These are phyloP conservation scores for Ophiostoma sp. DNA, from an alignment of 2,329 filamentous ascomycete genomes.

Conservation along the genomic window DNA sequence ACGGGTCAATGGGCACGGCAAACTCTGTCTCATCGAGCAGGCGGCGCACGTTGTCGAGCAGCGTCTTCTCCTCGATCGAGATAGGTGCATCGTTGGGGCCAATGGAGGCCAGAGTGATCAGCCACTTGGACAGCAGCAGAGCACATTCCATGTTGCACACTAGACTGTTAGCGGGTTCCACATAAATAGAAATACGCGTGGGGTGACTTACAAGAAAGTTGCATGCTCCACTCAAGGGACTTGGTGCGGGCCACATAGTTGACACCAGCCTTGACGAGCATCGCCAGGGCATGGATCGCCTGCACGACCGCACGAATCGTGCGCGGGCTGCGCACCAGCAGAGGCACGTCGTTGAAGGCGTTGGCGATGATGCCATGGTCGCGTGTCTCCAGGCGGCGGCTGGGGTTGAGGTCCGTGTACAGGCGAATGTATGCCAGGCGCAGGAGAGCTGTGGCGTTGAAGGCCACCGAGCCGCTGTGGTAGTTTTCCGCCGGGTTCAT, in stretches of 20 bases:
- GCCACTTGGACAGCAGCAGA: slow-evolving; percentile 61
- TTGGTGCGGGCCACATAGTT: slow-evolving; percentile 63
- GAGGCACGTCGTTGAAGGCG: slow-evolving; percentile 59
- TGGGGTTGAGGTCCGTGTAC: slow-evolving; percentile 64
- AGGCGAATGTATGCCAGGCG: slow-evolving; percentile 64
- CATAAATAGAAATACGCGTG: no score
- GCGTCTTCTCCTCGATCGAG: slow-evolving; percentile 53
- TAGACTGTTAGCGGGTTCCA: slow-evolving; percentile 33
- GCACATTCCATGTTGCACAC: slow-evolving; percentile 65
- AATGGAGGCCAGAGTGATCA: slow-evolving; percentile 56
- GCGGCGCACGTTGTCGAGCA: slow-evolving; percentile 57
- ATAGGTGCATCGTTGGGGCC: slow-evolving; percentile 51
- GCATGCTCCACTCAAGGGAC: slow-evolving; percentile 63
- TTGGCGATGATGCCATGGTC: slow-evolving; percentile 63
- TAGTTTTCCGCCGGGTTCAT: slow-evolving; percentile 12
- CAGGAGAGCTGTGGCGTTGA: slow-evolving; percentile 63
- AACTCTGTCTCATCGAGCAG: slow-evolving; percentile 65
- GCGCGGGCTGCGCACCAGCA: slow-evolving; percentile 58
- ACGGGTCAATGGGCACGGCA: slow-evolving; percentile 60
- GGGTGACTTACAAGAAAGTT: slow-evolving; percentile 54
- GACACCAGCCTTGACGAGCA: slow-evolving; percentile 64
- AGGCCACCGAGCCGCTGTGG: slow-evolving; percentile 61
- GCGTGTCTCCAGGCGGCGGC: slow-evolving; percentile 63
- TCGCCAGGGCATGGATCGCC: slow-evolving; percentile 66
- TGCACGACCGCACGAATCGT: slow-evolving; percentile 66